Conservation (phyloP, 768 basidiomycete genomes). For the Mrakia frigida region DNA sequence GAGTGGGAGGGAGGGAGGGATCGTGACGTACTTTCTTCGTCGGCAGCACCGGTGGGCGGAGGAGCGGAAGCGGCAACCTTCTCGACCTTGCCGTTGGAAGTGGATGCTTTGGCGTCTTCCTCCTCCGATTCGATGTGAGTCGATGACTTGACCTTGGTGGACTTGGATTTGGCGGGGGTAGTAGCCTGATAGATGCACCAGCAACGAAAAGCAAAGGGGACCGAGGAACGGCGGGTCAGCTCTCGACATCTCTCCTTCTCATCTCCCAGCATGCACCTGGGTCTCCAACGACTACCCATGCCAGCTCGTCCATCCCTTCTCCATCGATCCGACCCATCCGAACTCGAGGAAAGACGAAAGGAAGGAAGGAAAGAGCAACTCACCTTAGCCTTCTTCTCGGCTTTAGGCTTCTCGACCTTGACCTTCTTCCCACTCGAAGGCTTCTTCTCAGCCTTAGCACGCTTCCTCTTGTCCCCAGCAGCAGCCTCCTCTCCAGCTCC, state of each 20-base stretch:
- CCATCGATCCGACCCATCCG: neutral
- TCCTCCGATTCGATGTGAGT: constrained; percentile 31
- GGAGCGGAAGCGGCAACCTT: constrained; percentile 50
- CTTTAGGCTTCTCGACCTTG: constrained; percentile 27
- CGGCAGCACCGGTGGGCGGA: constrained; percentile 45
- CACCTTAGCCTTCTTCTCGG: constrained; percentile 27
- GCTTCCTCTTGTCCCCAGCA: constrained; percentile 46
- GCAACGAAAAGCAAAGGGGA: neutral
- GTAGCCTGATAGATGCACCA: neutral
- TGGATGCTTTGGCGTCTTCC: constrained; percentile 15
- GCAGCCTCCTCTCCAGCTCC: constrained; percentile 11
- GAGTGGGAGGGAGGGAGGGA: neutral
- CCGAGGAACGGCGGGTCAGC: neutral
- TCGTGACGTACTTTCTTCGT: constrained; percentile 28
- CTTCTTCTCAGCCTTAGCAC: constrained; percentile 45
- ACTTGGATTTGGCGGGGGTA: constrained; percentile 20
- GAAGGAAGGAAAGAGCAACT: neutral
- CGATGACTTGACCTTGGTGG: constrained; percentile 27
- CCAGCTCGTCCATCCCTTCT: neutral
- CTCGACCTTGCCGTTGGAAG: constrained; percentile 54
- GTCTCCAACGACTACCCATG: neutral
- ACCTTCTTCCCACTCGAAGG: constrained; percentile 42
- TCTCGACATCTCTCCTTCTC: neutral
- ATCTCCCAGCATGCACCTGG: neutral
- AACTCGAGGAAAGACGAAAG: neutral